Conservation (phyloP, 225 moss, liverwort and hornwort species). For the Physcomitrellopsis africana region DNA sequence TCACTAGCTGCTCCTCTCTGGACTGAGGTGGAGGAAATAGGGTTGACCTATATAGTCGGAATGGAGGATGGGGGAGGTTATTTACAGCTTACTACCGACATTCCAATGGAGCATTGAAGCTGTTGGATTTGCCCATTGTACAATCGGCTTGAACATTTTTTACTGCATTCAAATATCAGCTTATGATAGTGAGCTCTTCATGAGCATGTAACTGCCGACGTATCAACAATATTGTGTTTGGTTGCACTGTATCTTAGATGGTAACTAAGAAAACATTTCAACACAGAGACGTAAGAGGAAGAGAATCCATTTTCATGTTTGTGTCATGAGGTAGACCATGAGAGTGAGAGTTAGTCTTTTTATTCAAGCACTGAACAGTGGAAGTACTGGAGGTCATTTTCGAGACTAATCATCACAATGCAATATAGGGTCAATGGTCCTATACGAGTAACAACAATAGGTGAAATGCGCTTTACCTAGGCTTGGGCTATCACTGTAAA, state of each 20-base stretch:
- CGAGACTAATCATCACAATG: too few species aligned
- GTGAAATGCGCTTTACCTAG: neutral
- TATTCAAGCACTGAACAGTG: constrained; percentile 4
- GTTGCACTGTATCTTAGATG: neutral
- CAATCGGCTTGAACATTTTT: neutral
- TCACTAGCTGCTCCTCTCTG: too few species aligned
- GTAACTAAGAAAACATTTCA: constrained; percentile 28
- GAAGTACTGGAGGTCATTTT: neutral
- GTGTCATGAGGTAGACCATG: neutral
- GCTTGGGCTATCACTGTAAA: constrained; percentile 21
- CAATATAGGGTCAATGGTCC: neutral
- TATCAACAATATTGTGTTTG: constrained; percentile 11
- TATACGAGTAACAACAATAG: neutral
- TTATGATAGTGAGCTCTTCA: constrained; percentile 47
- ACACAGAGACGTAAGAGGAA: neutral
- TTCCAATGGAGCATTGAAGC: neutral
- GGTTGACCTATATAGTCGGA: too few species aligned
- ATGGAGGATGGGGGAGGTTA: too few species aligned
- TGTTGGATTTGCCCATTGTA: neutral
- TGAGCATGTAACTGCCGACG: constrained; percentile 28
- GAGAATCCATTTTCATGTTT: constrained; percentile 3
- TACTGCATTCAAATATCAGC: constrained; percentile 30
- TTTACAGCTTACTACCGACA: too few species aligned
- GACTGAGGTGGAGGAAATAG: too few species aligned
- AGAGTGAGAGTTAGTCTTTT: neutral